phyloP scores from a whole-genome alignment of 164 flowering plant genomes.

The Annona squamosa region DNA sequence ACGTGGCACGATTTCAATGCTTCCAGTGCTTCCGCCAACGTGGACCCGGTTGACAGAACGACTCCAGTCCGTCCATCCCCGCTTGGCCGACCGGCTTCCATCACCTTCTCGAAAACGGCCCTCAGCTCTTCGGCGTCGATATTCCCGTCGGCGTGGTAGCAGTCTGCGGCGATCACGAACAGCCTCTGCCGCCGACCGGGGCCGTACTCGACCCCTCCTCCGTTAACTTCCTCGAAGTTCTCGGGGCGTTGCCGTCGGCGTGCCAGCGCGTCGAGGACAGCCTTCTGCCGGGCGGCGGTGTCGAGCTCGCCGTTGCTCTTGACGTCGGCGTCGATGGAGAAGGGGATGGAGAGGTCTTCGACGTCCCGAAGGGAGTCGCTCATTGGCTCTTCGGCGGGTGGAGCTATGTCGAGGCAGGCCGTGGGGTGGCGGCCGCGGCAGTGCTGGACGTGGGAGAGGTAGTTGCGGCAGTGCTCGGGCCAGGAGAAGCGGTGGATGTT shows the following conservation, averaged over 20 bases:
- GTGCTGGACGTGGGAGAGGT: slow-evolving; percentile 63
- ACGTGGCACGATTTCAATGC: slow-evolving; percentile 33
- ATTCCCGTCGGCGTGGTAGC: slow-evolving; percentile 34
- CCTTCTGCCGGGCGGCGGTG: slow-evolving; percentile 39
- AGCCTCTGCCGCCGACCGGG: slow-evolving; percentile 63
- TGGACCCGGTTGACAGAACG: slow-evolving; percentile 50
- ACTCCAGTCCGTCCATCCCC: slow-evolving; percentile 39
- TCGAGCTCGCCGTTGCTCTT: slow-evolving; percentile 52
- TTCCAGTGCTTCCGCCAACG: slow-evolving; percentile 41
- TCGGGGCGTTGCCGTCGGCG: slow-evolving; percentile 13
- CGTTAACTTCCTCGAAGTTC: slow-evolving; percentile 16
- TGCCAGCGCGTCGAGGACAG: slow-evolving; percentile 46
- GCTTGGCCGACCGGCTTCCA: slow-evolving; percentile 22
- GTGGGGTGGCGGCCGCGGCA: slow-evolving; percentile 65
- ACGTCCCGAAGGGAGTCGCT: slow-evolving; percentile 74
- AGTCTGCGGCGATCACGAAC: slow-evolving; percentile 56
- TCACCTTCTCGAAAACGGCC: slow-evolving; percentile 30
- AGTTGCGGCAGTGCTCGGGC: slow-evolving; percentile 76
- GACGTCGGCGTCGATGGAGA: slow-evolving; percentile 61
- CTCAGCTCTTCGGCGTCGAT: slow-evolving; percentile 21
- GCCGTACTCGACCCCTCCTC: slow-evolving; percentile 21
- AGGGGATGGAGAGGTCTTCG: slow-evolving; percentile 63
- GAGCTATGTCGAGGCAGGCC: slow-evolving; percentile 38
- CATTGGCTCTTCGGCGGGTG: slow-evolving; percentile 58
- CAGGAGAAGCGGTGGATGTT: slow-evolving; percentile 75